Evolutionary conservation across 23 red algal genomes (phyloP), one percentile per base, ranked within the genome.

Genomic region (Chondrus crispus): DNA sequence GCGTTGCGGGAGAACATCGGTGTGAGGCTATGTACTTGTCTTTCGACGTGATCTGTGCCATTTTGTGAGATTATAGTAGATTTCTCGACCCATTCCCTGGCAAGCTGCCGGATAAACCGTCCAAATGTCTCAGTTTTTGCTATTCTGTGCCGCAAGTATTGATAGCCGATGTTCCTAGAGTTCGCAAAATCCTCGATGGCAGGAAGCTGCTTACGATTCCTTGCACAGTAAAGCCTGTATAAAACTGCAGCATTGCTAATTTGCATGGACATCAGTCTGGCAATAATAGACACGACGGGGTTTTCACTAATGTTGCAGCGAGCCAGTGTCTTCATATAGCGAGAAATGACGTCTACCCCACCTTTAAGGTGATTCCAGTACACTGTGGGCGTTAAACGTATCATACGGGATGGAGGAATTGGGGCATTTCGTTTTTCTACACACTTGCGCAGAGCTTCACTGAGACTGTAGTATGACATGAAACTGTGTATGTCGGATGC

Each of bases 271-370:
- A 66, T 22, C 26, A 2, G 0, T 32, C 60, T 66, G 26, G 0
- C 60, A 30, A 66, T 1, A 66, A 66, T 66, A 30, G 60, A 66
- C 35, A 66, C 60, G 1, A 66, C 60, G 24, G 60, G 60, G 60
- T 66, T 66, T 66, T 66, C 60, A 66, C 60, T 66, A 32, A 66
- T 66, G 60, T 66, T 66, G 60, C 60, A 66, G 18, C 60, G 60
- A 32, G 60, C 9, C 26, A 66, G 9, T 30, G 60, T 66, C 60
- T 20, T 66, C 60, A 66, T 66, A 22, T 66, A 32, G 60, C 60
- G 60, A 66, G 60, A 66, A 66, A 66, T 22, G 35, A 20, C 60
- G 35, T 66, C 60, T 66, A 66, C 60, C 35, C 60, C 60, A 30
- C 60, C 60, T 32, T 66, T 66, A 0, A 66, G 35, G 35, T 66